Base-by-base conservation (phyloP, 768 basidiomycete species). In the Cystofilobasidium ferigula region DNA sequence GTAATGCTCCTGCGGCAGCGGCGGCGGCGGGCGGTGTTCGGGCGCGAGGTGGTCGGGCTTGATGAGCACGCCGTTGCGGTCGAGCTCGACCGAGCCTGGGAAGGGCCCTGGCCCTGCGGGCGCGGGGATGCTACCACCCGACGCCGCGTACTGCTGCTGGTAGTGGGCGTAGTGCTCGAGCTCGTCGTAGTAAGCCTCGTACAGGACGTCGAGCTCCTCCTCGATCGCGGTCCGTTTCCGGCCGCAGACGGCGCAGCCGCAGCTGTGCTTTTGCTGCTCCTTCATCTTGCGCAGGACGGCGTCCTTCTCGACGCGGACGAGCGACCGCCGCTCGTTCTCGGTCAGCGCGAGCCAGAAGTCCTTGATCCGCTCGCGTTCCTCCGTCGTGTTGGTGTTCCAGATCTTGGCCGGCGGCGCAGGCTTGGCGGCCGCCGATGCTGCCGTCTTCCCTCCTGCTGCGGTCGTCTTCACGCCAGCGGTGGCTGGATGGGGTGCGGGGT, bases 151-250 rank as follows among this genome's bases (percentile, higher is more conserved):
- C 51, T 74, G 79, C 22, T 69, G 68, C 63, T 76, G 75, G 42
- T 76, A 72, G 79, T 89, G 88, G 78, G 93, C 95, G 84, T 98
- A 98, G 81, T 88, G 86, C 83, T 95, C 90, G 81, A 99, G 86
- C 83, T 98, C 94, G 78, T 95, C 90, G 85, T 97, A 98, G 84
- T 98, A 99, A 81, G 93, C 92, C 83, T 97, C 94, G 84, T 99
- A 99, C 80, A 98, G 86, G 81, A 92, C 89, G 82, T 98, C 91
- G 78, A 99, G 87, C 82, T 99, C 95, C 80, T 93, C 89, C 81
- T 99, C 95, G 81, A 99, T 97, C 70, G 93, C 93, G 80, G 87
- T 86, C 89, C 94, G 87, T 82, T 99, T 99, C 75, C 94, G 80
- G 63, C 93, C 91, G 79, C 94, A 94, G 38, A 97, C 89, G 43